Conservation (phyloP, 2,329 filamentous ascomycete species). For the Aureobasidium sp. region DNA sequence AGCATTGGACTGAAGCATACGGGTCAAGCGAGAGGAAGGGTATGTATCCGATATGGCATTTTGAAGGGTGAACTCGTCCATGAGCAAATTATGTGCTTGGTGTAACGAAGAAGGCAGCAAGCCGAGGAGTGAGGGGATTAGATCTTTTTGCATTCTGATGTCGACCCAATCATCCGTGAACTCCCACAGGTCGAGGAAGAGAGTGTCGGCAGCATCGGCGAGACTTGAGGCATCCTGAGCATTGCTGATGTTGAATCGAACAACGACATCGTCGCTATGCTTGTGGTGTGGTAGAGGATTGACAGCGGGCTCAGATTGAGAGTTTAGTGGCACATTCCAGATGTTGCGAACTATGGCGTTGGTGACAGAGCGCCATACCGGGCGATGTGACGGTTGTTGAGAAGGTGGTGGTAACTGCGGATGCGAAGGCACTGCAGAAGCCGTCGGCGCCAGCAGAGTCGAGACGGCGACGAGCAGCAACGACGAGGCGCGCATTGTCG, state of each 20-base stretch:
- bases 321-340: conserved; percentile 8
- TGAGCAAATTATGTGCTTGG: conserved; percentile 63
- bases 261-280: conserved; percentile 66
- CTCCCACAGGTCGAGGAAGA: conserved; percentile 88
- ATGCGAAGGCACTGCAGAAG: conserved; percentile 15
- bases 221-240: conserved; percentile 62
- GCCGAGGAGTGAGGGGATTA: conserved; percentile 69
- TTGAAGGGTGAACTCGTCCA: conserved; percentile 64
- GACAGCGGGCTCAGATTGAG: background rate
- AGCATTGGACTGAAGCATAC: conserved; percentile 7
- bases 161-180: conserved; percentile 77
- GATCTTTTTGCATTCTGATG: conserved; percentile 67
- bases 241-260: conserved; percentile 75
- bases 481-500: conserved; percentile 14
- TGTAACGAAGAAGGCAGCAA: conserved; percentile 70
- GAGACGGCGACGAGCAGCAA: background rate
- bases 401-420: conserved; percentile 7
- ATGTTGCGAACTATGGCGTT: conserved; percentile 19
- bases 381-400: conserved; percentile 3
- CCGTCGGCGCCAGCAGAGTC: background rate
- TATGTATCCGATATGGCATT: conserved; percentile 72
- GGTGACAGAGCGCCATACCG: conserved; percentile 18
- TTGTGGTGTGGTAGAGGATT: conserved; percentile 21
- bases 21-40: conserved; percentile 38
- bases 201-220: conserved; percentile 62